phyloP scores from a whole-genome alignment of 1,139 yeast species.

The Yamadazyma blattariae region DNA sequence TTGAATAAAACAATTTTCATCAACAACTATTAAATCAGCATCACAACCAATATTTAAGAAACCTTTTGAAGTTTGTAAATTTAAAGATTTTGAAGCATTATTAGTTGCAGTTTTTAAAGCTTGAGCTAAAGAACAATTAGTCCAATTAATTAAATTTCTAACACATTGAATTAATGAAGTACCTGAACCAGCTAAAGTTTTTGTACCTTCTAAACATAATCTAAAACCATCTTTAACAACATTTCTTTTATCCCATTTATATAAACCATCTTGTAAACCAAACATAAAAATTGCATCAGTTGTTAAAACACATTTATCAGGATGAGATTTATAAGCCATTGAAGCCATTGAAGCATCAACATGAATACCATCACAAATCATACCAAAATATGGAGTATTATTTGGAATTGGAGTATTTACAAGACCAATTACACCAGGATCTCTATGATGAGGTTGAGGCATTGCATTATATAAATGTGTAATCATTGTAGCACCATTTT shows the following conservation, averaged over 20 bases:
- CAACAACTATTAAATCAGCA: slow-evolving; percentile 56
- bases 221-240: slow-evolving; percentile 50
- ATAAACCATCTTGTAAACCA: slow-evolving; percentile 51
- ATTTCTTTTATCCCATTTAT: slow-evolving; percentile 47
- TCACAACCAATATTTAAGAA: slow-evolving; percentile 54
- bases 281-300: slow-evolving; percentile 63
- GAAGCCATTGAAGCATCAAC: slow-evolving; percentile 58
- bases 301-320: slow-evolving; percentile 55
- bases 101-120: slow-evolving; percentile 59
- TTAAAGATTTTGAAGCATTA: slow-evolving; percentile 52
- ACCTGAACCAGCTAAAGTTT: slow-evolving; percentile 64
- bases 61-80: slow-evolving; percentile 46
- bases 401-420: slow-evolving; percentile 38
- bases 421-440: slow-evolving; percentile 58
- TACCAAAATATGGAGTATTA: slow-evolving; percentile 50
- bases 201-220: slow-evolving; percentile 52
- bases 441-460: slow-evolving; percentile 67
- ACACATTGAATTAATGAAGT: slow-evolving; percentile 56
- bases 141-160: slow-evolving; percentile 54
- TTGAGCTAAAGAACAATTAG: slow-evolving; percentile 47
- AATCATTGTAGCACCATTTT: slow-evolving; percentile 56
- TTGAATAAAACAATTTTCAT: slow-evolving; percentile 43
- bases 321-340: slow-evolving; percentile 52
- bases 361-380: slow-evolving; percentile 63
- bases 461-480: slow-evolving; percentile 67